Evolutionary conservation across 2,329 filamentous ascomycete species (phyloP).

Genomic region (Ampelomyces quisqualis): DNA sequence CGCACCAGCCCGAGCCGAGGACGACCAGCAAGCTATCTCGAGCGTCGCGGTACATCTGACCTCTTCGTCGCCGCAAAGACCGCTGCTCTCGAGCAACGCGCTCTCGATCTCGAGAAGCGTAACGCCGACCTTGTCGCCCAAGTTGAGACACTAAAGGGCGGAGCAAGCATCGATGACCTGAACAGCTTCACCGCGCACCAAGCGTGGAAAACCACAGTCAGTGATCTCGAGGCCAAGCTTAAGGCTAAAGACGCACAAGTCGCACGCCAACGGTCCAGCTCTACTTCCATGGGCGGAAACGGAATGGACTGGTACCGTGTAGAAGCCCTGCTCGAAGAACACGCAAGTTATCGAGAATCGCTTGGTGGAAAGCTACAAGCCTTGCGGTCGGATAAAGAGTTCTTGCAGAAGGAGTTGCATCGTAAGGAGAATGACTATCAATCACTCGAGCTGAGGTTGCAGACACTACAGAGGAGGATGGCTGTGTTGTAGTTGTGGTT

Average conservation of each 20-base stretch:
- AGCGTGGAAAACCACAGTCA: constrained; percentile 39
- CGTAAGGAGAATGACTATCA: constrained; percentile 45
- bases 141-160: constrained; percentile 30
- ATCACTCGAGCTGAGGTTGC: constrained; percentile 40
- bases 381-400: constrained; percentile 46
- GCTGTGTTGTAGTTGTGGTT: constrained; percentile 6
- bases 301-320: constrained; percentile 37
- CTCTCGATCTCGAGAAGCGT: constrained; percentile 46
- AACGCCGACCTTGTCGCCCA: constrained; percentile 42
- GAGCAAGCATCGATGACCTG: constrained; percentile 34
- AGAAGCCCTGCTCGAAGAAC: constrained; percentile 45
- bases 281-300: constrained; percentile 5
- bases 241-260: constrained; percentile 36
- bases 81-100: constrained; percentile 47
- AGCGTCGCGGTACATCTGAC: constrained; percentile 41
- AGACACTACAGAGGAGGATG: constrained; percentile 33
- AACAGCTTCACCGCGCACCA: constrained; percentile 40
- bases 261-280: constrained; percentile 15
- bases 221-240: constrained; percentile 32
- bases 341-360: constrained; percentile 42
- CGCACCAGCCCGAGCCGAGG: constrained; percentile 29
- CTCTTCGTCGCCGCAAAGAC: constrained; percentile 47
- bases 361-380: constrained; percentile 42
- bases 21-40: constrained; percentile 36
- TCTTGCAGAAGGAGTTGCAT: constrained; percentile 42